phyloP scores from a whole-genome alignment of 495 filamentous ascomycete species.

The Alectoria sarmentosa region DNA sequence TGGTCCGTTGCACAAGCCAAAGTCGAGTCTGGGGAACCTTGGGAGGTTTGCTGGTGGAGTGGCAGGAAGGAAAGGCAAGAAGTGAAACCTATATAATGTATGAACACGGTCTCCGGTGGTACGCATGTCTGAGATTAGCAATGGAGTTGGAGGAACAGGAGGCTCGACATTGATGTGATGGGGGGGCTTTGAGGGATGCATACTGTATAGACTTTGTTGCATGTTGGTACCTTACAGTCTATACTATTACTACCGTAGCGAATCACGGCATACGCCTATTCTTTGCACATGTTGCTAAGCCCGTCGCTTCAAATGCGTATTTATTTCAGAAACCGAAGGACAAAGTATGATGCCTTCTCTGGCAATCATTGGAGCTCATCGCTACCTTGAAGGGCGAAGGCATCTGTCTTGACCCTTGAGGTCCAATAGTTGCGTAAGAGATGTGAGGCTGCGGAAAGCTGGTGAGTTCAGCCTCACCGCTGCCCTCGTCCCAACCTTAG shows the following conservation, averaged over 20 bases:
- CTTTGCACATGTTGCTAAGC: too few relatives aligned
- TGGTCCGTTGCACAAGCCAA: slow-evolving; percentile 45
- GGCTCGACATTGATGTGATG: neutral
- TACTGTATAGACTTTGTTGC: neutral
- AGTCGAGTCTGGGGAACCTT: slow-evolving; percentile 61
- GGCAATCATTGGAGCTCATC: neutral
- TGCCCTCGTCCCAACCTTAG: neutral
- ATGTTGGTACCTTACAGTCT: neutral
- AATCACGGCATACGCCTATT: neutral
- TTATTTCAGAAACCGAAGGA: neutral
- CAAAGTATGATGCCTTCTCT: neutral
- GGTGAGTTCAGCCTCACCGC: slow-evolving; percentile 2
- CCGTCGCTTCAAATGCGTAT: neutral
- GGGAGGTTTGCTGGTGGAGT: slow-evolving; percentile 62
- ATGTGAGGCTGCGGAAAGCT: slow-evolving; percentile 2
- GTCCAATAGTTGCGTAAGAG: neutral
- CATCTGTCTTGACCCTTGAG: neutral
- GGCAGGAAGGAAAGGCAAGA: slow-evolving; percentile 48
- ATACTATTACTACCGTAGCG: neutral
- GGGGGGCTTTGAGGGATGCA: neutral
- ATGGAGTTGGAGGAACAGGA: neutral
- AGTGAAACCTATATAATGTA: slow-evolving; percentile 23
- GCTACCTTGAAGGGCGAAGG: neutral
- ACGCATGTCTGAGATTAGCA: neutral
- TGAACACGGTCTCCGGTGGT: neutral